Base-by-base conservation (phyloP, 345 rosid genomes). In the Eutrema japonicum region DNA sequence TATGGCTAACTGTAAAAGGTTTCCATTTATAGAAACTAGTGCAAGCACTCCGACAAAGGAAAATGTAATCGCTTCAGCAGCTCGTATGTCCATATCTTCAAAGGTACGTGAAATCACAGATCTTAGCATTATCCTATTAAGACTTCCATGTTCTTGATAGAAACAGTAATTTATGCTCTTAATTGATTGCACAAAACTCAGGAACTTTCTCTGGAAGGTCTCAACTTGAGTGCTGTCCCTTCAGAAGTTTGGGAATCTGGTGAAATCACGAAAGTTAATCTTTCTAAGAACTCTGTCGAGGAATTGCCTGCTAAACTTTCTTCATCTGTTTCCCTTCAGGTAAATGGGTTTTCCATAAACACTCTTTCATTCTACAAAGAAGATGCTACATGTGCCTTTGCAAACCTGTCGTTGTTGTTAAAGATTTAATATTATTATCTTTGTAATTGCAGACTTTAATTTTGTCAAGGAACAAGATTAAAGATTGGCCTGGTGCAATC, bases 201-300 rank as follows among this genome's bases (percentile, higher is more conserved):
- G 98, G 98, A 89, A 66, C 90, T 94, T 69, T 86, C 84, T 79
- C 77, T 94, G 70, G 87, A 82, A 72, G 90, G 95, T 74, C 69
- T 81, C 83, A 87, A 84, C 72, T 80, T 94, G 85, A 86, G 43
- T 75, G 79, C 70, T 68, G 86, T 89, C 47, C 98, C 97, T 78
- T 85, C 95, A 60, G 86, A 91, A 85, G 95, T 80, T 60, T 94
- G 95, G 95, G 90, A 87, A 77, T 75, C 88, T 42, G 74, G 86
- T 78, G 98, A 85, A 74, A 80, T 89, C 62, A 66, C 82, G 42
- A 89, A 89, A 79, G 84, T 88, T 67, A 78, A 91, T 79, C 91
- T 94, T 76, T 88, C 98, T 38, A 83, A 81, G 78, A 94, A 94
- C 82, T 86, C 95, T 66, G 86, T 94, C 49, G 77, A 85, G 66